phyloP scores from a whole-genome alignment of 2,329 filamentous ascomycete species.

The Thelonectria discophora region DNA sequence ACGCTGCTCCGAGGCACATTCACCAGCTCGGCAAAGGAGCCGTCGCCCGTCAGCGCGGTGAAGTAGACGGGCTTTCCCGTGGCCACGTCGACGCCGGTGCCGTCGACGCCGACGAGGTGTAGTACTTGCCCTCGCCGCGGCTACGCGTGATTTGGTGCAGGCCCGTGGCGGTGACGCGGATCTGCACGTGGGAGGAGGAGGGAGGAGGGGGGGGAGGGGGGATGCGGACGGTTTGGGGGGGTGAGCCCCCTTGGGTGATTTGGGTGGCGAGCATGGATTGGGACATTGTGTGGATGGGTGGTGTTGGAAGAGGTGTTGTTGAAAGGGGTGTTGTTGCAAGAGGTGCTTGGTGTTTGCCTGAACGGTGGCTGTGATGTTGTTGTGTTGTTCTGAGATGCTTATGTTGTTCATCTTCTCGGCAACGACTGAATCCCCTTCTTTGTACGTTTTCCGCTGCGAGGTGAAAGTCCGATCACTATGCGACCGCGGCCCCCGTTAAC shows the following conservation, averaged over 20 bases:
- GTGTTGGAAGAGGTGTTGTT: background rate
- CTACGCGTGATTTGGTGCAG: constrained; percentile 63
- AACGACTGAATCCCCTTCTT: too few relatives aligned
- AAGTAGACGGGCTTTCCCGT: constrained; percentile 62
- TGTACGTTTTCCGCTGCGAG: background rate
- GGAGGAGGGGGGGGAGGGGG: constrained; percentile 49
- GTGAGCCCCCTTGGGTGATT: constrained; percentile 50
- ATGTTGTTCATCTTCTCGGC: too few relatives aligned
- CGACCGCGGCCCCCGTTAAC: too few relatives aligned
- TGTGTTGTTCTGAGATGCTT: too few relatives aligned
- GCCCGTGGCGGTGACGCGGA: constrained; percentile 62
- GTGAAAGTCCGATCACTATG: background rate
- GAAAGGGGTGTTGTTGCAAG: background rate
- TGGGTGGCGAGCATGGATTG: constrained; percentile 48
- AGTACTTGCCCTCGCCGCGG: constrained; percentile 64
- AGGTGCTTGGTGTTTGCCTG: too few relatives aligned
- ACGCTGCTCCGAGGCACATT: constrained; percentile 53
- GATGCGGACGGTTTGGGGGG: constrained; percentile 41
- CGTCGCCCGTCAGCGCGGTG: constrained; percentile 40
- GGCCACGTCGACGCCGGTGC: constrained; percentile 56
- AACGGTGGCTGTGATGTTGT: background rate
- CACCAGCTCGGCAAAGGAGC: constrained; percentile 59
- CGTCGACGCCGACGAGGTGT: constrained; percentile 62
- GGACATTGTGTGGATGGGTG: constrained; percentile 23
- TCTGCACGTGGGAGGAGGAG: constrained; percentile 50